A percentile compares a stretch with the other conserved stretches of the same genome.
These are phyloP conservation scores for Monotropa hypopitys DNA, from an alignment of 179 eudicot genomes.

Conservation along the genomic window DNA sequence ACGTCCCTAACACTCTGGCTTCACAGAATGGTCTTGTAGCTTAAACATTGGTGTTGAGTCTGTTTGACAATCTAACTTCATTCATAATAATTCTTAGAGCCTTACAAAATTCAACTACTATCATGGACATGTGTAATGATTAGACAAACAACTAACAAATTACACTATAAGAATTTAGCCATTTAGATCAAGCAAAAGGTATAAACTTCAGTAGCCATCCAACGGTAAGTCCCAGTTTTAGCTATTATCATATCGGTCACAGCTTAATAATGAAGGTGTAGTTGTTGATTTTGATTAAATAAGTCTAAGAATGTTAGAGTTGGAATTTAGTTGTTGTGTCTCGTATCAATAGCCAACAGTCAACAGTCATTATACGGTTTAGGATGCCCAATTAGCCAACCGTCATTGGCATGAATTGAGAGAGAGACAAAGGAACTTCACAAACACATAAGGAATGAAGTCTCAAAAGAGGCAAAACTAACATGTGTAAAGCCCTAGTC, in stretches of 20 bases:
- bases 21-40: no score
- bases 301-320: no score
- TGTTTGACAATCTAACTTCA: no score
- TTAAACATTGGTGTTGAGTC: no score
- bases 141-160: no score
- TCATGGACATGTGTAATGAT: neutral
- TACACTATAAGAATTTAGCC: no score
- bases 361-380: neutral
- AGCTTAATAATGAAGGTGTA: no score
- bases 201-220: slow-evolving; percentile 99
- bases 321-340: no score
- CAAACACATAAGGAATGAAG: neutral
- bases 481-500: neutral
- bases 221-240: slow-evolving; percentile 93
- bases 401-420: neutral
- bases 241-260: slow-evolving; percentile 99
- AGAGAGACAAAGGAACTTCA: neutral
- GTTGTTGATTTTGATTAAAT: no score
- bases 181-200: neutral
- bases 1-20: no score
- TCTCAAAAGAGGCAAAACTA: neutral
- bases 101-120: neutral
- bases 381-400: neutral
- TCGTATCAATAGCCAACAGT: no score
- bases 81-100: neutral